Percentiles rank a stretch among this genome's conserved stretches.
Conservation (phyloP, 352 stramenopile species). For the Phytophthora litchii region DNA sequence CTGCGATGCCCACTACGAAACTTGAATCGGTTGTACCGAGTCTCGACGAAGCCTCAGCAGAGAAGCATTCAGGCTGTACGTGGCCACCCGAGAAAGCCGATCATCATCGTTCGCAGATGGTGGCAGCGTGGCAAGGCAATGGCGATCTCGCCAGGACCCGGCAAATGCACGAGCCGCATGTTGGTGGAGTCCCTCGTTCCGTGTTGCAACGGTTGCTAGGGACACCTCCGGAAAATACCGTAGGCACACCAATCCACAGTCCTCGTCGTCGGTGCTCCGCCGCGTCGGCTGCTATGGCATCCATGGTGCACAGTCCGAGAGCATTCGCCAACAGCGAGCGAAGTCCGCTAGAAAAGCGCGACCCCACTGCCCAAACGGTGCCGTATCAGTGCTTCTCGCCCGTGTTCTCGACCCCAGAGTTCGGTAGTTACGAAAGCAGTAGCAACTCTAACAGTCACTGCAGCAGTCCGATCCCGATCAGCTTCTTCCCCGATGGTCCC, state of each 20-base stretch:
- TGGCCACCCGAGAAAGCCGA: constrained; percentile 29
- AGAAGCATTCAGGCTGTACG: constrained; percentile 28
- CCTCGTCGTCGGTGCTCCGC: constrained; percentile 42
- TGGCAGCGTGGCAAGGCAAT: constrained; percentile 27
- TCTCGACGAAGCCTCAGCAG: constrained; percentile 17
- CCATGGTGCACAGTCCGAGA: constrained; percentile 44
- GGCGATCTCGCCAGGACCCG: constrained; percentile 16
- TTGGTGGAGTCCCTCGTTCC: constrained; percentile 34
- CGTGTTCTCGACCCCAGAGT: constrained; percentile 24
- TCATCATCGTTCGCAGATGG: constrained; percentile 31
- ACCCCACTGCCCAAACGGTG: constrained; percentile 27
- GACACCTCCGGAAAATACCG: constrained; percentile 16
- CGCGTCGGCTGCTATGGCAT: constrained; percentile 30
- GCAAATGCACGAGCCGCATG: constrained; percentile 35
- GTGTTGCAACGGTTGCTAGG: constrained; percentile 33
- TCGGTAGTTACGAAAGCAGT: constrained; percentile 33
- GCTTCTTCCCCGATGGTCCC: constrained; percentile 21
- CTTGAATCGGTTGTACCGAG: constrained; percentile 29
- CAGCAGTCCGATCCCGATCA: constrained; percentile 32
- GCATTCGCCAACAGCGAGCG: constrained; percentile 32
- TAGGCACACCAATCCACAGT: constrained; percentile 26
- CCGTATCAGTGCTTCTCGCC: constrained; percentile 31
- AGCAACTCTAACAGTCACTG: constrained; percentile 37
- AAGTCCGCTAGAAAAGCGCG: constrained; percentile 20
- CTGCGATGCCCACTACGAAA: constrained; percentile 21